Base-by-base conservation (phyloP, 805 yeast genomes). In the Kodamaea restingae region DNA sequence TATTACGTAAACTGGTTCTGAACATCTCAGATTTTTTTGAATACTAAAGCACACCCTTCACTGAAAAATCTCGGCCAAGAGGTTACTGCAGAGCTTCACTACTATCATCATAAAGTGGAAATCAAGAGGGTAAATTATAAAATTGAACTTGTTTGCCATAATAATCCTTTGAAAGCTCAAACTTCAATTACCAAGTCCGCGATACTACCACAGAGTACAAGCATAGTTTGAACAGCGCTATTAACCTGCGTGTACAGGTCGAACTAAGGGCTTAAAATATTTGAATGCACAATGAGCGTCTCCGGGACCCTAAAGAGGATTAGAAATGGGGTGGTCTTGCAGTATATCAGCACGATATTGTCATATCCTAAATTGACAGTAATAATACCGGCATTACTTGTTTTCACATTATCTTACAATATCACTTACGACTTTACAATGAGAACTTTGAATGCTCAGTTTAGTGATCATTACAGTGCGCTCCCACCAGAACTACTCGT, bases 371-470 rank as follows among this genome's bases (percentile, higher is more conserved):
- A 50, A 32, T 24, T 49, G 7, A 40, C 52, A 31, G 62, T 67
- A 12, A 35, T 65, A 32, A 17, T 63, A 8, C 68, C 70, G 12
- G 50, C 63, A 6, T 35, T 65, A 15, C 20, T 56, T 7, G 48
- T 58, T 18, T 66, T 64, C 40, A 45, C 59, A 2, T 32, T 63
- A n/a, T 60, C 69, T 1, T 67, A 64, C 49, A 54, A 58, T 39
- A 54, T 64, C 8, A 36, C 55, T n/a, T 66, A 67, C 42, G 70
- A 65, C 40, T 52, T 56, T 32, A 51, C 65, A 7, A 50, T 64
- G 28, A 52, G 50, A 36, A 48, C 47, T 14, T 29, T 60, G 38
- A 61, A 59, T 39, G 46, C 52, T 7, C 46, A 44, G 12, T 38
- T 60, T 29, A 48, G 56, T 10, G 34, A 24, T 10, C 42, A 39